Base-by-base conservation (phyloP, 768 basidiomycete genomes). In the Collybia mongolica region DNA sequence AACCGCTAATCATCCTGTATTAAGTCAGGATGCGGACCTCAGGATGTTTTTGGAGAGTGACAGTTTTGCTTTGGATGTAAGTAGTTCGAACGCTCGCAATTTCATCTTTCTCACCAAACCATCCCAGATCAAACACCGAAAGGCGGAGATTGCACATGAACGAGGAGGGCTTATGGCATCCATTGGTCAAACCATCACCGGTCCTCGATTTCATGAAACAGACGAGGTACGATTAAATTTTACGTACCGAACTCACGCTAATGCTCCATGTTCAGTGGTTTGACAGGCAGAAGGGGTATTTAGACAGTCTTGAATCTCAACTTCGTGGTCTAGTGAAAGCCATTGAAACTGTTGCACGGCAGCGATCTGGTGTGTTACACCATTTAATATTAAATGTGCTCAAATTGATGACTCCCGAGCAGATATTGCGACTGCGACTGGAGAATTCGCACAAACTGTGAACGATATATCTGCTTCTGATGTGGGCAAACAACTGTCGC, bases 31-130 rank as follows among this genome's bases (percentile, higher is more conserved):
- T 61, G 65, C 86, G 2, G 96, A 98, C 64, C 64, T 99, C 57
- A 87, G 81, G 66, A 63, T 94, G 52, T 98, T 99, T 72, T 70
- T 99, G 62, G 96, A 98, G 65, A 90, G 87, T 60, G 97, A 99
- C 64, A 86, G 81, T 4, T 98, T 98, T 66, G 72, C 88, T 11
- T 71, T 93, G 49, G 97, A 98, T 69, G 93, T 94, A 44, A 67
- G 93, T 72, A 2, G 44, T 17, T 22, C 43, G 11, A 38, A 20
- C 40, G 2, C 17, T 19, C 44, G 6, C 19, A 32, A 19, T 42
- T 28, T 22, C 42, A 14, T 45, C 18, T 23, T 20, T 24, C 32
- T 42, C 17, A 47, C 49, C 47, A 44, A 38, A 3, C 48, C 42
- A 44, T 47, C 48, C 18, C 61, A 93, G 94, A 93, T 93, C 58